A percentile compares a stretch with the other conserved stretches of the same genome.
phyloP scores from a whole-genome alignment of 2,329 filamentous ascomycete genomes.

The Cordyceps tenuipes region DNA sequence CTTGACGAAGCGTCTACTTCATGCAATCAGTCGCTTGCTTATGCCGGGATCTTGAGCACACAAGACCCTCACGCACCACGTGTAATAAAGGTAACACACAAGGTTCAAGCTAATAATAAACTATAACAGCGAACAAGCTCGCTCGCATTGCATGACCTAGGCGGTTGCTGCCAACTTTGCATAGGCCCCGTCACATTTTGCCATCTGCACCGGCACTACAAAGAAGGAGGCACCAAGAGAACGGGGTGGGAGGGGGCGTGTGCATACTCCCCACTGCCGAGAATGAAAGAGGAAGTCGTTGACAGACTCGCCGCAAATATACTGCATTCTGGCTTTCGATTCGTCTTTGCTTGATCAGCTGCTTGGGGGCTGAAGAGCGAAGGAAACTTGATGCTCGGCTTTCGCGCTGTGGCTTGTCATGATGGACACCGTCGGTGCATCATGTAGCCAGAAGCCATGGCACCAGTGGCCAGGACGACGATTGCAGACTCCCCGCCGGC shows the following conservation, averaged over 20 bases:
- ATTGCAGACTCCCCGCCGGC: not conserved
- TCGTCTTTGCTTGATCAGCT: not conserved
- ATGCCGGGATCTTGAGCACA: not conserved
- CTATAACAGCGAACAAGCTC: not conserved
- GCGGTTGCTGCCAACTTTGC: not conserved
- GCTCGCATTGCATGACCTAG: not conserved
- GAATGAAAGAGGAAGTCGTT: not conserved
- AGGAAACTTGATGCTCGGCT: not conserved
- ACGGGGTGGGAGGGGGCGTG: not conserved
- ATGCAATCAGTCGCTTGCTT: not conserved
- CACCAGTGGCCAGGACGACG: not conserved
- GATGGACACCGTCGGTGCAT: not conserved
- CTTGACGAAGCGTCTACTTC: not conserved
- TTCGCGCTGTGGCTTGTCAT: not conserved
- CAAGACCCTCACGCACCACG: not conserved
- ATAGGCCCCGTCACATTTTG: not conserved
- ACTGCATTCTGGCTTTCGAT: not conserved
- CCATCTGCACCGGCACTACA: not conserved
- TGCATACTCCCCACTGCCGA: conserved; percentile 3
- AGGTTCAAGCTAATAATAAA: not conserved
- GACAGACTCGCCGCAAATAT: not conserved
- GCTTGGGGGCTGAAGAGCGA: not conserved
- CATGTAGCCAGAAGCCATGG: not conserved
- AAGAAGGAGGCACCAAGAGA: not conserved
- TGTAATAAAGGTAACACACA: not conserved